A percentile compares a stretch with the other conserved stretches of the same genome.
Conservation (phyloP, 768 basidiomycete genomes). For the Rubroboletus satanas region DNA sequence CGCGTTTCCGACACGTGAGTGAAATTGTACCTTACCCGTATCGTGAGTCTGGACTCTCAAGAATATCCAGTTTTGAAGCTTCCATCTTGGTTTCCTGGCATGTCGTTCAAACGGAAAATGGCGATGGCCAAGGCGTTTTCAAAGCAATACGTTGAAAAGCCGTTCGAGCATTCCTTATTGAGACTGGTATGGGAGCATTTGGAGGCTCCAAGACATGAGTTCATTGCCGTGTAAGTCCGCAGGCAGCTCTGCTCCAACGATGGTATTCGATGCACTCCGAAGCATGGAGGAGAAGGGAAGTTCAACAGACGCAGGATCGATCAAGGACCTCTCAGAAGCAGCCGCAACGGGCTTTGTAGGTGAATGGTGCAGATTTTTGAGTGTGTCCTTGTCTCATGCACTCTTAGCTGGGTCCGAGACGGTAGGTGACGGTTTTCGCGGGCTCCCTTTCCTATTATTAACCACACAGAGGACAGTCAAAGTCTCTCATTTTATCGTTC, state of each 20-base stretch:
- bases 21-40: not conserved
- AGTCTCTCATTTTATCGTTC: constrained; percentile 22
- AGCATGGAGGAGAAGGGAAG: constrained; percentile 6
- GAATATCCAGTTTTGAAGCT: constrained; percentile 13
- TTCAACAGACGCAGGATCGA: not conserved
- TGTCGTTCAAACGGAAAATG: constrained; percentile 24
- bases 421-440: not conserved
- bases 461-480: constrained; percentile 12
- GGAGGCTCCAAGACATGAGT: not conserved
- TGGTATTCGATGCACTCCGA: constrained; percentile 20
- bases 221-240: constrained; percentile 8
- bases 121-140: constrained; percentile 9
- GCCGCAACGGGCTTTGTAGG: constrained; percentile 24
- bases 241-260: constrained; percentile 10
- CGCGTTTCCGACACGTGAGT: constrained; percentile 18
- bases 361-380: not conserved
- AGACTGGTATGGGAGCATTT: constrained; percentile 11
- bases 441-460: not conserved
- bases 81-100: constrained; percentile 24
- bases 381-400: not conserved
- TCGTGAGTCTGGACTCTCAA: not conserved
- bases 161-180: constrained; percentile 16
- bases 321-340: constrained; percentile 17
- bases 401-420: constrained; percentile 20
- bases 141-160: constrained; percentile 13